Conservation (phyloP, 495 filamentous ascomycete species). For the Aspergillus asperescens region DNA sequence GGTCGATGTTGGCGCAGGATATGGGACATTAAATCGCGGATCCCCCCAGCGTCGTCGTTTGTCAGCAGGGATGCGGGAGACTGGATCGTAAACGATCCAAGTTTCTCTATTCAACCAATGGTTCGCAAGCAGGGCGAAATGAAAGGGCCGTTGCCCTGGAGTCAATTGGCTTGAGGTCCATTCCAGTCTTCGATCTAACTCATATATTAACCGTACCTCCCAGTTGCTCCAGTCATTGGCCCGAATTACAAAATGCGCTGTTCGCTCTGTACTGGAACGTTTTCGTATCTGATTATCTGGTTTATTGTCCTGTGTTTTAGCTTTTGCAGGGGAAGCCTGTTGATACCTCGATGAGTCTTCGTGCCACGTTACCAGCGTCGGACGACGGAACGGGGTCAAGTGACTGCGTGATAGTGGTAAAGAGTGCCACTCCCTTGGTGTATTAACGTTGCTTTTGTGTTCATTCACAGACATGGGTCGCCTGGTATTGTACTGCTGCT, state of each 20-base stretch:
- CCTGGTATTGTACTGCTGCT: not conserved
- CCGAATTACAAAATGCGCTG: not conserved
- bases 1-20: slow-evolving; percentile 18
- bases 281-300: not conserved
- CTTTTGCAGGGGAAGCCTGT: not conserved
- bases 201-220: slow-evolving; percentile 35
- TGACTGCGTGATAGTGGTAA: not conserved
- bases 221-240: slow-evolving; percentile 26
- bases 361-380: not conserved
- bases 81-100: slow-evolving; percentile 38
- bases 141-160: slow-evolving; percentile 39
- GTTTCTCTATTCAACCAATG: slow-evolving; percentile 42
- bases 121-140: slow-evolving; percentile 40
- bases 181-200: slow-evolving; percentile 32
- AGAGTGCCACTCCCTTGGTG: not conserved
- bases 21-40: slow-evolving; percentile 33
- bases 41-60: slow-evolving; percentile 33
- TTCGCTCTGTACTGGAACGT: not conserved
- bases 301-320: not conserved
- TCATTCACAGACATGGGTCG: not conserved
- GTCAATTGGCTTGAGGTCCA: slow-evolving; percentile 39
- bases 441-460: not conserved
- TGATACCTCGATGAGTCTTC: not conserved
- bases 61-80: slow-evolving; percentile 33
- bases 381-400: not conserved